A percentile compares a stretch with the other conserved stretches of the same genome.
These are phyloP conservation scores for Tylopilus sp. DNA, from an alignment of 768 basidiomycete species.

Conservation along the genomic window DNA sequence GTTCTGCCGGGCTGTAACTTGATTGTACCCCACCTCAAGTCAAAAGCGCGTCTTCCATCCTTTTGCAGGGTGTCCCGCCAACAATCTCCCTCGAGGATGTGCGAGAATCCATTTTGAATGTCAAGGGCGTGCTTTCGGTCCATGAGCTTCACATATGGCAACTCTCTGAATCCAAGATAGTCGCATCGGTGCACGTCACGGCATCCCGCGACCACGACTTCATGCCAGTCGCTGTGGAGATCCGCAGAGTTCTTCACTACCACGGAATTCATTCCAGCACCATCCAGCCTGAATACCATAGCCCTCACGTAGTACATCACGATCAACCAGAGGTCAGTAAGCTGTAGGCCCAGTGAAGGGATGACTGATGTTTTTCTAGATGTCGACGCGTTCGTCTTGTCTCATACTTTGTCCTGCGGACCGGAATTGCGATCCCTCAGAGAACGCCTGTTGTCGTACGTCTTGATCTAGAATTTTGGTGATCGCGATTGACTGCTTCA, in stretches of 20 bases:
- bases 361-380: slow-evolving; percentile 32
- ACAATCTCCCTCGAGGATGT: slow-evolving; percentile 90
- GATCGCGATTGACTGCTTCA: background rate
- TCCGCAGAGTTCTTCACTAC: slow-evolving; percentile 80
- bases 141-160: slow-evolving; percentile 99
- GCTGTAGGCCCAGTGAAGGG: background rate
- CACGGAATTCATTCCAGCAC: slow-evolving; percentile 95
- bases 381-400: slow-evolving; percentile 54
- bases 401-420: slow-evolving; percentile 71
- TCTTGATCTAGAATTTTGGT: slow-evolving; percentile 14
- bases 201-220: slow-evolving; percentile 81
- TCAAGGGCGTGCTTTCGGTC: slow-evolving; percentile 78
- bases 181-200: slow-evolving; percentile 94
- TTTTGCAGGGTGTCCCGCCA: slow-evolving; percentile 90
- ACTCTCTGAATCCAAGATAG: slow-evolving; percentile 89
- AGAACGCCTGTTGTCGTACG: slow-evolving; percentile 82
- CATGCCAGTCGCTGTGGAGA: slow-evolving; percentile 83
- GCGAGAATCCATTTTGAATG: slow-evolving; percentile 70
- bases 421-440: slow-evolving; percentile 59
- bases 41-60: slow-evolving; percentile 88
- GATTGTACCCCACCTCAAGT: slow-evolving; percentile 41
- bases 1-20: background rate
- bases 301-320: slow-evolving; percentile 36
- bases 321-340: slow-evolving; percentile 47
- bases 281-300: slow-evolving; percentile 84